phyloP scores from a whole-genome alignment of 257 asterid genomes.

The Solanum bukasovii region DNA sequence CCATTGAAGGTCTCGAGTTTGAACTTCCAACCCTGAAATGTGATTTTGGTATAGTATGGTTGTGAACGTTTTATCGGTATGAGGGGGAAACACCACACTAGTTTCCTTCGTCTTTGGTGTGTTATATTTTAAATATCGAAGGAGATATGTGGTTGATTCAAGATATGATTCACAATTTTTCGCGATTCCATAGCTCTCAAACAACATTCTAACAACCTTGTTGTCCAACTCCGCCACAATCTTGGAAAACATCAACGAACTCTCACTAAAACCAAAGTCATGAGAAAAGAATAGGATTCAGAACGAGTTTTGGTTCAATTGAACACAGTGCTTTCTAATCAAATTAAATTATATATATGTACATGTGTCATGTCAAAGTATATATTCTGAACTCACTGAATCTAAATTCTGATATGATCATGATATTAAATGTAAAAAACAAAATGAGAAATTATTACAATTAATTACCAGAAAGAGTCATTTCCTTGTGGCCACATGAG shows the following conservation, averaged over 20 bases:
- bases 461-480: constrained; percentile 21
- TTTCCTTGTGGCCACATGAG: constrained; percentile 77
- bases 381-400: not conserved
- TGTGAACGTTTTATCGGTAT: constrained; percentile 57
- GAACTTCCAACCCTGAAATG: constrained; percentile 45
- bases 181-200: constrained; percentile 44
- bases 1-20: constrained; percentile 54
- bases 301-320: not conserved
- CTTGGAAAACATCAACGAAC: constrained; percentile 32
- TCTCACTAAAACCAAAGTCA: constrained; percentile 28
- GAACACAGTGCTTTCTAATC: not conserved
- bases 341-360: not conserved
- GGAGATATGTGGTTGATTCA: constrained; percentile 45
- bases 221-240: constrained; percentile 44
- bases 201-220: constrained; percentile 43
- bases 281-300: not conserved
- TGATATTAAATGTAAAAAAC: not conserved
- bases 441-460: not conserved
- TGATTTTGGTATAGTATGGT: constrained; percentile 53
- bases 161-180: constrained; percentile 17
- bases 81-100: constrained; percentile 42
- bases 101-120: constrained; percentile 30
- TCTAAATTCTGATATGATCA: not conserved
- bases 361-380: not conserved
- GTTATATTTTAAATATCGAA: constrained; percentile 41